Evolutionary conservation across 1,284 basidiomycete species (phyloP).

Genomic region (Takashimella koratensis): DNA sequence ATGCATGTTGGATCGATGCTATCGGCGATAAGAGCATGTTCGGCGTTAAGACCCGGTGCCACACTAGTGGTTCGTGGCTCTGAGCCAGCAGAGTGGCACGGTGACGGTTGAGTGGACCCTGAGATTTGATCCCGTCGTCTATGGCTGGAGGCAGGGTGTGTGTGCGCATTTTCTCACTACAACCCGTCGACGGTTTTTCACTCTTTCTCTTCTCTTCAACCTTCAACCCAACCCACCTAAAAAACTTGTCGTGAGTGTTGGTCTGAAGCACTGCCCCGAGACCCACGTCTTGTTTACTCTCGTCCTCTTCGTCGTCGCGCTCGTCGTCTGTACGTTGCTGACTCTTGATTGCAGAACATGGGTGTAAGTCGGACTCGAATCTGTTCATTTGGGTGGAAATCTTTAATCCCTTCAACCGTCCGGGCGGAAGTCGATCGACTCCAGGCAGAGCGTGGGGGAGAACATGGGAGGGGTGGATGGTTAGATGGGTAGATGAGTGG

Average conservation of each 20-base stretch:
- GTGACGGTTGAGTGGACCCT: too few species aligned
- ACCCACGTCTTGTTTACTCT: background rate
- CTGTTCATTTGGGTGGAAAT: too few species aligned
- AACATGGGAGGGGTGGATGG: too few species aligned
- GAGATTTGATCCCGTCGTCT: background rate
- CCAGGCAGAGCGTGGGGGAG: too few species aligned
- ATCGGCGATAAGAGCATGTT: background rate
- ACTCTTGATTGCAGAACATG: constrained; percentile 30
- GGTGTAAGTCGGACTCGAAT: constrained; percentile 37
- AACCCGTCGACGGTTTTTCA: background rate
- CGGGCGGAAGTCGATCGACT: too few species aligned
- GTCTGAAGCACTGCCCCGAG: too few species aligned
- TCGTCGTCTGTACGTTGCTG: constrained; percentile 7
- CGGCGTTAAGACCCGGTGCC: background rate
- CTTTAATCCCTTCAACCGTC: too few species aligned
- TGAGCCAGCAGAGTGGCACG: background rate
- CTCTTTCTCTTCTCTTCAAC: constrained; percentile 17
- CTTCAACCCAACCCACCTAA: constrained; percentile 18
- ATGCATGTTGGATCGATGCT: background rate
- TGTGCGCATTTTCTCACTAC: too few species aligned
- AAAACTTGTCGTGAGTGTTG: constrained; percentile 29
- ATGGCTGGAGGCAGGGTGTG: background rate
- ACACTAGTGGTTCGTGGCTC: too few species aligned
- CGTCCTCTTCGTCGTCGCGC: constrained; percentile 1
- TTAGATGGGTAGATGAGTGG: too few species aligned